Percentiles rank a stretch among this genome's conserved stretches.
These are phyloP conservation scores for Pseudozyma sp. DNA, from an alignment of 1,284 basidiomycete genomes.

Conservation along the genomic window DNA sequence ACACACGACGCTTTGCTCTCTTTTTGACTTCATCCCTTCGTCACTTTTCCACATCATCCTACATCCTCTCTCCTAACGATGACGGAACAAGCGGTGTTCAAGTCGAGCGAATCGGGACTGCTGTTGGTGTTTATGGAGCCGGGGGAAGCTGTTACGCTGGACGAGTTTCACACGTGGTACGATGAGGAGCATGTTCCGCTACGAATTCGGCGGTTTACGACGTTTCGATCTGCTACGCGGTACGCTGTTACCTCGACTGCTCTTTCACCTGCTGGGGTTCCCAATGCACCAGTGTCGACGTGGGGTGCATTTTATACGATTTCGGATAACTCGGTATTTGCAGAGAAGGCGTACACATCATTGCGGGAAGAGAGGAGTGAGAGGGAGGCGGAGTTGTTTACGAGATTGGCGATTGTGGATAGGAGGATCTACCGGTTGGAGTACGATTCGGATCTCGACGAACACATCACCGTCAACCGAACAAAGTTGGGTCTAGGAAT, in stretches of 20 bases:
- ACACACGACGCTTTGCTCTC: no score
- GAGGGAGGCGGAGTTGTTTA: conserved; percentile 68
- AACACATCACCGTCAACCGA: not conserved
- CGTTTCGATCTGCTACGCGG: conserved; percentile 30
- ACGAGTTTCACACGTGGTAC: conserved; percentile 70
- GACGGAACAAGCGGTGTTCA: conserved; percentile 13
- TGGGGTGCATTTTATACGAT: conserved; percentile 69
- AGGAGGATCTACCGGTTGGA: conserved; percentile 66
- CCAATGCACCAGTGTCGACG: conserved; percentile 13
- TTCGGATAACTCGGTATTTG: conserved; percentile 61
- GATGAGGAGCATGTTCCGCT: conserved; percentile 70
- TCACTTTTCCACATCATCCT: no score
- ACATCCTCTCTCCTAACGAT: no score
- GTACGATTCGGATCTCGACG: conserved; percentile 45
- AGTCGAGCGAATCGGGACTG: conserved; percentile 53
- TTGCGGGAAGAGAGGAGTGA: no score
- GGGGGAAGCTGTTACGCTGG: conserved; percentile 49
- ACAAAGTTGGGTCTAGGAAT: conserved; percentile 18
- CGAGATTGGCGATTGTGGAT: conserved; percentile 67
- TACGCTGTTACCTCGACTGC: conserved; percentile 18
- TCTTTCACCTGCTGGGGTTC: conserved; percentile 1
- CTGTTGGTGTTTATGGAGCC: conserved; percentile 65
- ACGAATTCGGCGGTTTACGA: conserved; percentile 48
- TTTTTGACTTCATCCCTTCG: no score
- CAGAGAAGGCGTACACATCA: no score